Conservation (phyloP, 2,329 filamentous ascomycete genomes). For the Alternaria sp. region DNA sequence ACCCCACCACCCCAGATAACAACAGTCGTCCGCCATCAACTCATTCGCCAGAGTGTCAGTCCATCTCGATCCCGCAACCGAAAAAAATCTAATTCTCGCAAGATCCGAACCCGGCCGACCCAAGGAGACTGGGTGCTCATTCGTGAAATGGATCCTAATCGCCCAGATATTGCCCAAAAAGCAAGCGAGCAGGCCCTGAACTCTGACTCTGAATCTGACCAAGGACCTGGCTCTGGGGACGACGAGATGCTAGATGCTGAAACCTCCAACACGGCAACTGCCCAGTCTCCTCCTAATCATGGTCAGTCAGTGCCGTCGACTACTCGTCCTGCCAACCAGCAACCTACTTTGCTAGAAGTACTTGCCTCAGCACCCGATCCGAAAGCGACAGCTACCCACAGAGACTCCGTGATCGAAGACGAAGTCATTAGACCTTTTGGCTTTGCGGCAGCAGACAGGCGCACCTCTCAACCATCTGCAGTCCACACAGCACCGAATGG, state of each 20-base stretch:
- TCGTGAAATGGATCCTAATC: conserved; percentile 68
- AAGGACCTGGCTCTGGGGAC: conserved; percentile 52
- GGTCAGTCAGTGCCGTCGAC: conserved; percentile 14
- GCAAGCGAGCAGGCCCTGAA: conserved; percentile 64
- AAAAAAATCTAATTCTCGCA: conserved; percentile 58
- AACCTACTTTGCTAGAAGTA: conserved; percentile 29
- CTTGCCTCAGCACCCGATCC: conserved; percentile 17
- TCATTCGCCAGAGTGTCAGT: conserved; percentile 48
- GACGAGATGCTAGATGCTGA: conserved; percentile 39
- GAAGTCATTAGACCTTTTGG: conserved; percentile 15
- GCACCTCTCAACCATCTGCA: conserved; percentile 20
- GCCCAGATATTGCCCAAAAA: conserved; percentile 68
- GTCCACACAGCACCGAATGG: conserved; percentile 12
- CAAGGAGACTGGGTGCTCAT: conserved; percentile 75
- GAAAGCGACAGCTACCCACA: conserved; percentile 22
- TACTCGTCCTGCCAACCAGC: conserved; percentile 19
- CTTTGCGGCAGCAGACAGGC: conserved; percentile 18
- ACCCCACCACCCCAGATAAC: conserved; percentile 56
- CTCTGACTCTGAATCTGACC: conserved; percentile 54
- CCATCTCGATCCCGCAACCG: conserved; percentile 57
- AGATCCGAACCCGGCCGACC: conserved; percentile 59
- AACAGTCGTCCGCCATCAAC: conserved; percentile 27
- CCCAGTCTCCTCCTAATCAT: conserved; percentile 7
- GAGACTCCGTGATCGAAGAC: conserved; percentile 29
- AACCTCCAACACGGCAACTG: conserved; percentile 19